Evolutionary conservation across 140 eudicot species (phyloP), one percentile per base, ranked within the genome.

Genomic region (Bidens hawaiensis): DNA sequence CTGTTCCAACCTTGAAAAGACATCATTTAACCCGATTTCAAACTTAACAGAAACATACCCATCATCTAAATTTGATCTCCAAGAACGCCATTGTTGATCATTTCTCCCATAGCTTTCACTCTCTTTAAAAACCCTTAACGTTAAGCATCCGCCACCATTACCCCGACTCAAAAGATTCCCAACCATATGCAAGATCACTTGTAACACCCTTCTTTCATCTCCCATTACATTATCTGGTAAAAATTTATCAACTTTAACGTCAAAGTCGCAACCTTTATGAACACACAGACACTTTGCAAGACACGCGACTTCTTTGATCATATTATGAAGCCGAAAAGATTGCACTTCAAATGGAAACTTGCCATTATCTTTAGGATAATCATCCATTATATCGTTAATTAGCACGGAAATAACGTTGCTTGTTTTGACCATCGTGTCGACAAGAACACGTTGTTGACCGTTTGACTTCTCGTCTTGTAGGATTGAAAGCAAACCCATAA

Each of bases 141-240:
- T 76, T 46, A 86, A 69, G 70, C 71, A 74, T 58, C 97, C 94
- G 34, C 85, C 81, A 15, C 78, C 76, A 50, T 60, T 72, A 23
- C 81, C 69, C 33, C 77, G 70, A 57, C 72, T 77, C 74, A 88
- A 69, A 13, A 85, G 72, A 80, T 77, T 77, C 15, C 94, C 87
- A 47, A 86, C 87, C 93, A 89, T 89, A 54, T 89, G 97, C 75
- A 89, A 77, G 23, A 89, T 69, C 33, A 86, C 97, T 79, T 89
- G 97, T 71, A 81, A 72, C 33, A 83, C 72, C 45, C 97, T 75
- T 36, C 93, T 66, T 71, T 83, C 95, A 19, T 89, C 95, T n/a
- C 97, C 97, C 80, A 86, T 55, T 7, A 89, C 85, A 36, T 71
- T 64, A 79, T 89, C 74, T 1, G 89, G 95, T 59, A 89, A 71